Evolutionary conservation across 345 rosid species (phyloP), one percentile per base, ranked within the genome.

Genomic region (Citrus sp.): DNA sequence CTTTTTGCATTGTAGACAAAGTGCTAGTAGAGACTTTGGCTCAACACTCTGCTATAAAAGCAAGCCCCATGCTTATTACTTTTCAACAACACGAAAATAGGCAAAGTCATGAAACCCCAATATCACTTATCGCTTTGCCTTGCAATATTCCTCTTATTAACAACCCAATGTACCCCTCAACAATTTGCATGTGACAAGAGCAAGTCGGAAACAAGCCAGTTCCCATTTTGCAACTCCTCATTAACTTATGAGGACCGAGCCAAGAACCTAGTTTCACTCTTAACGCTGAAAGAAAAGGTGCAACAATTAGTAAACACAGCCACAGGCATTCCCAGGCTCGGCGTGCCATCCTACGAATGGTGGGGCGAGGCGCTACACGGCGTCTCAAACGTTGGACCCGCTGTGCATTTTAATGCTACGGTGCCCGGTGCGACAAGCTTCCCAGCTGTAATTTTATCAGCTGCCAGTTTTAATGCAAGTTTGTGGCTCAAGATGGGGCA

Each of bases 301-400:
- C 83, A 82, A 35, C 93, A 89, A 37, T 72, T 90, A n/a, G 92
- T 80, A 12, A 83, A 87, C 85, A 46, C 27, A 6, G 89, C 97
- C 62, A 68, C 84, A 0, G 88, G 88, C 46, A 81, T 88, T 56
- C 77, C 89, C 54, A 72, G 90, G 74, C 87, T 92, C 14, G 90
- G 94, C 28, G 83, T 92, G 58, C 89, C 92, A 0, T 84, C 82
- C 6, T 92, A 90, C 69, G 78, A 89, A 77, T 92, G 97, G 97
- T 92, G 97, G 94, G 81, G 88, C 0, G 97, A 90, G 86, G 97
- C 97, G 1, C 90, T 92, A 7, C 94, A 92, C 2, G 97, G 97
- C 2, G 87, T 92, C 80, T 82, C 93, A 18, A 6, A 82, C 59
- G 79, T 83, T 3, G 91, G 94, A 22, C 90, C 78, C 6, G 92